Conservation (phyloP, 352 stramenopile species). For the Globisporangium orthogonon region DNA sequence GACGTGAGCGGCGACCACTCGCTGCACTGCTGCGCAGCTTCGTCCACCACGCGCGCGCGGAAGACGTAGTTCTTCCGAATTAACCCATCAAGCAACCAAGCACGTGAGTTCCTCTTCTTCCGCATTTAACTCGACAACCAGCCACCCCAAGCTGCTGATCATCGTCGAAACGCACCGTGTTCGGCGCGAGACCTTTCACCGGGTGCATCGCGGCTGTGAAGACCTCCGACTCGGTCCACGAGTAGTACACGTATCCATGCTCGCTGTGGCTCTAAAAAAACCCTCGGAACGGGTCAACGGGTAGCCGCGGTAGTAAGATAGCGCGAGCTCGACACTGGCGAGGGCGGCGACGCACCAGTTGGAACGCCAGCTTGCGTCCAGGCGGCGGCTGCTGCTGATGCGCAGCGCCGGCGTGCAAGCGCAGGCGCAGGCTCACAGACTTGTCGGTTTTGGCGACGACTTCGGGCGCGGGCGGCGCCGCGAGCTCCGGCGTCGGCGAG, state of each 20-base stretch:
- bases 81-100: neutral
- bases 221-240: conserved; percentile 67
- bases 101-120: neutral
- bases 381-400: neutral
- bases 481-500: conserved; percentile 54
- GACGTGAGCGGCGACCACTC: conserved; percentile 70
- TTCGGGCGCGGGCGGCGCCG: conserved; percentile 46
- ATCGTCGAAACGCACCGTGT: conserved; percentile 32
- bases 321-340: too few relatives aligned
- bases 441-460: conserved; percentile 71
- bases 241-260: conserved; percentile 87
- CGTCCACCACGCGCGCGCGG: conserved; percentile 59
- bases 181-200: conserved; percentile 63
- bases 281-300: too few relatives aligned
- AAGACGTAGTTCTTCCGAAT: conserved; percentile 67
- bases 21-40: conserved; percentile 51
- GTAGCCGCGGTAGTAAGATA: too few relatives aligned
- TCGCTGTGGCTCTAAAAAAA: conserved; percentile 56
- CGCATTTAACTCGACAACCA: too few relatives aligned
- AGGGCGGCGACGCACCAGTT: conserved; percentile 23
- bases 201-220: conserved; percentile 51
- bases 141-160: too few relatives aligned
- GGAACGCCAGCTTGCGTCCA: conserved; percentile 50
- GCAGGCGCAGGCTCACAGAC: conserved; percentile 55
- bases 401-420: neutral